These are phyloP conservation scores for Xenoacremonium recifei DNA, from an alignment of 2,329 filamentous ascomycete genomes.

Conservation along the genomic window DNA sequence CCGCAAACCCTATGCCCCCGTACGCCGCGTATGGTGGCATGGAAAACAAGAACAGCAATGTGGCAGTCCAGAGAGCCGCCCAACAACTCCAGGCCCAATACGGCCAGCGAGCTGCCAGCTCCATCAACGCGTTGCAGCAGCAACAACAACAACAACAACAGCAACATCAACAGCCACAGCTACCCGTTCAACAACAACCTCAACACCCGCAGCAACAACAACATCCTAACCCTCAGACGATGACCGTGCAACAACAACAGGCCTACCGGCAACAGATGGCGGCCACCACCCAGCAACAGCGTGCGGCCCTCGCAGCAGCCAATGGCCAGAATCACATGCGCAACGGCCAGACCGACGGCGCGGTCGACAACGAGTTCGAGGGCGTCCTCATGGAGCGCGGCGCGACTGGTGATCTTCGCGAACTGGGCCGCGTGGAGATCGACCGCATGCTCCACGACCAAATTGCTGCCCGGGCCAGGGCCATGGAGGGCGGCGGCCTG, in stretches of 20 bases:
- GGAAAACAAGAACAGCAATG: conserved; percentile 34
- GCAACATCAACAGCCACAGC: conserved; percentile 24
- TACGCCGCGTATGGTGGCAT: conserved; percentile 33
- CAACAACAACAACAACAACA: conserved; percentile 10
- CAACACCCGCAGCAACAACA: conserved; percentile 25
- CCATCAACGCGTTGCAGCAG: conserved; percentile 61
- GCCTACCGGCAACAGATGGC: conserved; percentile 30
- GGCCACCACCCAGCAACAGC: conserved; percentile 28
- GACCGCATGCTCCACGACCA: conserved; percentile 68
- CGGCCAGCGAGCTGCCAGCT: conserved; percentile 62
- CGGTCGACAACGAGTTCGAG: conserved; percentile 54
- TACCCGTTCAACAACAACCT: conserved; percentile 22
- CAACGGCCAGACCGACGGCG: conserved; percentile 71
- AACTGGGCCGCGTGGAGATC: conserved; percentile 61
- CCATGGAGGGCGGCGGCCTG: conserved; percentile 72
- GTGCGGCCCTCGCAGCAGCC: conserved; percentile 31
- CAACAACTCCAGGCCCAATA: conserved; percentile 59
- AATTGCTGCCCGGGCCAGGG: conserved; percentile 62
- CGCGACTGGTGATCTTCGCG: conserved; percentile 51
- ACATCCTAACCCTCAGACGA: conserved; percentile 20
- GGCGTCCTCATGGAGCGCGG: conserved; percentile 59
- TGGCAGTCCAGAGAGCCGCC: conserved; percentile 55
- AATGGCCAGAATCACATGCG: conserved; percentile 25
- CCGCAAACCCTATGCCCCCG: conserved; percentile 27
- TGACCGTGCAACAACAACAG: conserved; percentile 28